These are phyloP conservation scores for Brassica carinata DNA, from an alignment of 345 rosid genomes.

Conservation along the genomic window DNA sequence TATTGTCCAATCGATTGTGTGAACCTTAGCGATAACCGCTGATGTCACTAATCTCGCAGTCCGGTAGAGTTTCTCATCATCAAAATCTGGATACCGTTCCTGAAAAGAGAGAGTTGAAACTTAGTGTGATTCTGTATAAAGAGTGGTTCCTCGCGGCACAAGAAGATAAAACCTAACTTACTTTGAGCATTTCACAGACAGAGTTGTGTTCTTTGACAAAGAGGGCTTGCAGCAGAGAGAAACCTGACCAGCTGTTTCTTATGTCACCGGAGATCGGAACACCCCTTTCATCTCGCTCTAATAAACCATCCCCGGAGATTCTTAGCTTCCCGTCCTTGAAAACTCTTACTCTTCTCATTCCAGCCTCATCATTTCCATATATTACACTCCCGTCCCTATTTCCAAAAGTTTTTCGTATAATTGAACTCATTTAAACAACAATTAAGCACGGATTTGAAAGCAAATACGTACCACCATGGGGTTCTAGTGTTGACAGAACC, in stretches of 20 bases:
- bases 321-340: constrained; percentile 75
- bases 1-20: constrained; percentile 86
- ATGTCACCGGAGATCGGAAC: constrained; percentile 75
- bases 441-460: neutral
- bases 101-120: neutral
- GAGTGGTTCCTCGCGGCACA: constrained; percentile 15
- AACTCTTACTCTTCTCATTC: constrained; percentile 67
- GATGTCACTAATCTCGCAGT: constrained; percentile 73
- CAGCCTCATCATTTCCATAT: constrained; percentile 66
- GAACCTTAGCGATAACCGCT: constrained; percentile 81
- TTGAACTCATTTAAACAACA: neutral
- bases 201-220: constrained; percentile 72
- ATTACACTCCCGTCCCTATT: constrained; percentile 81
- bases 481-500: constrained; percentile 71
- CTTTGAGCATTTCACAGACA: constrained; percentile 67
- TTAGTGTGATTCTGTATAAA: neutral
- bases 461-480: constrained; percentile 69
- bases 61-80: constrained; percentile 66
- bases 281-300: constrained; percentile 59
- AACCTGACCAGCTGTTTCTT: constrained; percentile 82
- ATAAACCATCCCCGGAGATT: constrained; percentile 55
- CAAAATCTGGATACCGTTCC: constrained; percentile 56
- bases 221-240: constrained; percentile 70
- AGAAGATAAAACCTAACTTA: constrained; percentile 33
- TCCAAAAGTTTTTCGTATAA: neutral